Evolutionary conservation across 495 filamentous ascomycete species (phyloP), one percentile per base, ranked within the genome.

Genomic region (Trypethelium eluteriae): DNA sequence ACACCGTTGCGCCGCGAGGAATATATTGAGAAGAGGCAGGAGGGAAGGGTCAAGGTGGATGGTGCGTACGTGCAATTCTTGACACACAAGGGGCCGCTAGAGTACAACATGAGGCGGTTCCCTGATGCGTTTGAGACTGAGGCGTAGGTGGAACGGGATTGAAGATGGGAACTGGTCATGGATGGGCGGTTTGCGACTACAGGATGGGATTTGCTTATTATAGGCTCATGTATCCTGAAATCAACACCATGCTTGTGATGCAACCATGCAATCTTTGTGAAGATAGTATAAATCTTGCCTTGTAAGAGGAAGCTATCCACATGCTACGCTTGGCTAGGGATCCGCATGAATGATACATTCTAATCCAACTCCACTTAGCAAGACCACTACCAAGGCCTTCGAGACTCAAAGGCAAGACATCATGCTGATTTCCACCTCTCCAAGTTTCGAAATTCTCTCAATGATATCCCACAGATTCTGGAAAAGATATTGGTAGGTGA

Each of bases 11-110:
- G 90, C 72, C 93, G 95, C 74, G 94, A 97, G 68, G 94, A 98
- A 79, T 98, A 97, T 83, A 81, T 95, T 74, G 84, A 90, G 81
- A 88, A 90, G 83, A 92, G 94, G 85, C 82, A 89, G 77, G 88
- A 86, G 78, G 94, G 94, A 78, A 86, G 86, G 79, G 85, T 98
- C 80, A 87, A 88, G 82, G 86, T 92, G 72, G 94, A 98, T 78
- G 94, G 94, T 86, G 95, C 95, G 73, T 98, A 98, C 81, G 95
- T 98, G 71, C 90, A 98, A 85, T 98, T 98, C 87, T 84, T 98
- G 71, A 83, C 84, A 81, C 93, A 92, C 84, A 87, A 93, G 79
- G 94, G 94, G 74, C 84, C 81, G 75, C 79, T 98, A 66, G 86
- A 83, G 77, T 70, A 90, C 72, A 98, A 98, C 87, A 88, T 98